Evolutionary conservation across 495 filamentous ascomycete genomes (phyloP), one percentile per base, ranked within the genome.

Genomic region (Xylaria telfairii): DNA sequence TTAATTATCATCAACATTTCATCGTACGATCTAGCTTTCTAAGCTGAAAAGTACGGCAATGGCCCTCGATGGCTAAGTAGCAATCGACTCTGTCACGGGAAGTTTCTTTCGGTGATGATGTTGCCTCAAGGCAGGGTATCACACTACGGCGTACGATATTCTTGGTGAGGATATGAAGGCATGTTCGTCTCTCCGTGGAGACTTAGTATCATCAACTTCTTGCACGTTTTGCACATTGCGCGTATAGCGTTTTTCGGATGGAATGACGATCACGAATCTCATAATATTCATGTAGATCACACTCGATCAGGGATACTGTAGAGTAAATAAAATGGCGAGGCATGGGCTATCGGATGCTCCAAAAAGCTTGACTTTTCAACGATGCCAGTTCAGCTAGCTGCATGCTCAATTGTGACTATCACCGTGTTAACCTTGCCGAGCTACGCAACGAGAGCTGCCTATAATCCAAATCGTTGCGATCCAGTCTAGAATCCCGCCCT

Each of bases 261-360:
- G 8, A 37, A 70, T 30, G 61, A 65, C 56, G 44, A 49, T 30
- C 17, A 70, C 37, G 41, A 42, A 13, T 47, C 10, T 42, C 15
- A 34, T 42, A 19, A 41, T 70, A 59, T 53, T 65, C 60, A 65
- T 70, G 68, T 70, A 65, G 49, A 57, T 30, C 46, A 15, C 59
- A 28, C 54, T 70, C 24, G 15, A 64, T 51, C 59, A 44, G 59
- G 57, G 42, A 37, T 65, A 57, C 9, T 65, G 60, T 57, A 63
- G 68, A 70, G 41, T 65, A 70, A 65, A 47, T 42, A 49, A 57
- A 67, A 63, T 28, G 34, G 68, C 34, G 24, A 54, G 24, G 34
- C 24, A 54, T 17, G 28, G 19, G 28, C 30, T 51, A 34, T 72
- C 71, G n/a, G 17, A 19, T 47, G 26, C 56, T 59, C 24, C 37